Conservation (phyloP, 352 stramenopile genomes). For the Phytophthora capsici region DNA sequence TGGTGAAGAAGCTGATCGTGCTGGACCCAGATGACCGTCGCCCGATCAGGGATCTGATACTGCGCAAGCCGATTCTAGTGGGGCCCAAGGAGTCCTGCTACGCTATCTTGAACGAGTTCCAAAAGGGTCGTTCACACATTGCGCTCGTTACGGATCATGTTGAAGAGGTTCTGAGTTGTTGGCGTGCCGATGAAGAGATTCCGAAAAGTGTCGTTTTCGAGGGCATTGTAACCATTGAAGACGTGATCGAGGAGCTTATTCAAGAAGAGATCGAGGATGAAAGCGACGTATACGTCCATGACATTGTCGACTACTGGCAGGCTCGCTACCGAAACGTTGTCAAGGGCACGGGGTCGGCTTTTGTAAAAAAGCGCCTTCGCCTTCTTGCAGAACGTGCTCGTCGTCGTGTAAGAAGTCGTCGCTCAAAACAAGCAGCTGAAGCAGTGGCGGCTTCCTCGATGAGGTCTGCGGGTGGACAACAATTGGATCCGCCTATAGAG, state of each 20-base stretch:
- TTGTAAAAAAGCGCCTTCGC: conserved; percentile 51
- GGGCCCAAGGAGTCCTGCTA: conserved; percentile 85
- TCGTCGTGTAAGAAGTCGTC: conserved; percentile 46
- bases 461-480: conserved; percentile 6
- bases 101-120: conserved; percentile 92
- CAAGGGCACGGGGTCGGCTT: conserved; percentile 40
- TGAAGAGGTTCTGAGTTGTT: conserved; percentile 55
- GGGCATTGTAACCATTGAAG: conserved; percentile 93
- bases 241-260: conserved; percentile 93
- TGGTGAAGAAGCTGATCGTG: conserved; percentile 92
- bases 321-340: conserved; percentile 33
- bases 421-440: conserved; percentile 34
- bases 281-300: conserved; percentile 76
- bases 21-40: conserved; percentile 83
- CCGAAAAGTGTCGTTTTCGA: conserved; percentile 67
- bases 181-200: conserved; percentile 54
- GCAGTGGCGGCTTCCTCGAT: conserved; percentile 19
- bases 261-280: conserved; percentile 94
- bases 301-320: conserved; percentile 71
- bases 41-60: conserved; percentile 62
- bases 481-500: conserved; percentile 43
- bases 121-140: conserved; percentile 88
- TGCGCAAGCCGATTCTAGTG: conserved; percentile 86
- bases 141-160: conserved; percentile 77
- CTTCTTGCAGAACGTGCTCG: conserved; percentile 47